Percentiles rank a stretch among this genome's conserved stretches.
These are phyloP conservation scores for Pseudotsuga menziesii DNA, from an alignment of 75 land plant genomes.

Conservation along the genomic window DNA sequence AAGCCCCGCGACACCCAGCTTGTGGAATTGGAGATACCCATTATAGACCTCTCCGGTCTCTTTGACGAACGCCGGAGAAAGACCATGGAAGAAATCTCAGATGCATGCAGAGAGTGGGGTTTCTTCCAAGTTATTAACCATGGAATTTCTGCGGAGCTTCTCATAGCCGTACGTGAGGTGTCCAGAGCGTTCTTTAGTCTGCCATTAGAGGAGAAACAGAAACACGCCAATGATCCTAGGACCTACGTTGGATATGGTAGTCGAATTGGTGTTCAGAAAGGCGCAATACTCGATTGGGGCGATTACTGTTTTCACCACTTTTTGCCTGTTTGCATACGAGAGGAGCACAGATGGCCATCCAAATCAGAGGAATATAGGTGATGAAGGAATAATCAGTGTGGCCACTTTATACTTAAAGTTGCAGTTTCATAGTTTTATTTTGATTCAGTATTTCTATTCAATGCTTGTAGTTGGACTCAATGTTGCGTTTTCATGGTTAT, in stretches of 20 bases:
- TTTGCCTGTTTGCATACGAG: slow-evolving; percentile 8
- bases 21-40: slow-evolving; percentile 14
- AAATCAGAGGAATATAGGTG: slow-evolving; percentile 20
- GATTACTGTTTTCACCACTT: slow-evolving; percentile 19
- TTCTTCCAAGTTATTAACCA: slow-evolving; percentile 28
- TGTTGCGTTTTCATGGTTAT: neutral
- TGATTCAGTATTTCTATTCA: too few relatives aligned
- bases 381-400: too few relatives aligned
- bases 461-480: too few relatives aligned
- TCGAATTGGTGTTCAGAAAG: slow-evolving; percentile 17
- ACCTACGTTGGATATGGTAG: slow-evolving; percentile 27
- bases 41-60: slow-evolving; percentile 24
- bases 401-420: too few relatives aligned
- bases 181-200: slow-evolving; percentile 27
- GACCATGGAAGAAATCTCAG: slow-evolving; percentile 14
- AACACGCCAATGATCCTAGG: slow-evolving; percentile 13
- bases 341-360: slow-evolving; percentile 21
- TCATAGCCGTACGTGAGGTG: neutral
- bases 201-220: slow-evolving; percentile 28
- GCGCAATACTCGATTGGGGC: slow-evolving; percentile 25
- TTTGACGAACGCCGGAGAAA: slow-evolving; percentile 6
- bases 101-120: slow-evolving; percentile 29
- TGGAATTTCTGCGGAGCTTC: slow-evolving; percentile 10
- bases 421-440: too few relatives aligned
- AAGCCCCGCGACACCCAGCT: neutral